Evolutionary conservation across 1,284 basidiomycete genomes (phyloP).

Genomic region (Malassezia globosa): DNA sequence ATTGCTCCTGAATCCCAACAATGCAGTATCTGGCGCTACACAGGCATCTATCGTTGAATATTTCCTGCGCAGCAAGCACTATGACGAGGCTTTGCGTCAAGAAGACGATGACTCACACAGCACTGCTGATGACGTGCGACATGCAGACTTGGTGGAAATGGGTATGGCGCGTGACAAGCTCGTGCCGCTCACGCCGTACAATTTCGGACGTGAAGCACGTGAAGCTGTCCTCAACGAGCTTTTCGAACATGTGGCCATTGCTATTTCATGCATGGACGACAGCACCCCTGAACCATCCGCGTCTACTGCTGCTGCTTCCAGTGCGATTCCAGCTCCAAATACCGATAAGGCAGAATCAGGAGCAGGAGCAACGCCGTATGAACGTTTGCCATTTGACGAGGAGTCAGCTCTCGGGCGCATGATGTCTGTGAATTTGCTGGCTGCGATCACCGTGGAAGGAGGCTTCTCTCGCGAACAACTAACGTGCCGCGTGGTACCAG

Average conservation of each 20-base stretch:
- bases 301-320: neutral
- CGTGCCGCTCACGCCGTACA: constrained; percentile 34
- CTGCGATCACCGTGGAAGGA: constrained; percentile 56
- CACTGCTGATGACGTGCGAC: constrained; percentile 7
- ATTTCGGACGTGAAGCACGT: constrained; percentile 28
- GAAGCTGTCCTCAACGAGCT: constrained; percentile 33
- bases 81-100: constrained; percentile 45
- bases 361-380: neutral
- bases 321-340: no score
- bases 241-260: constrained; percentile 41
- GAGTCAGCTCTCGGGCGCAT: constrained; percentile 77
- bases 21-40: constrained; percentile 61
- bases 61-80: constrained; percentile 52
- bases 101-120: constrained; percentile 19
- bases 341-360: constrained; percentile 16
- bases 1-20: constrained; percentile 69
- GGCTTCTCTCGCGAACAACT: constrained; percentile 53
- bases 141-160: constrained; percentile 20
- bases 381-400: constrained; percentile 33
- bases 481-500: constrained; percentile 62
- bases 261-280: constrained; percentile 23
- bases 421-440: constrained; percentile 85
- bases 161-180: constrained; percentile 38
- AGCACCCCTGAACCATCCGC: neutral
- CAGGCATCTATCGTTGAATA: constrained; percentile 68